These are phyloP conservation scores for Trypanosoma grayi DNA, from an alignment of 208 protist genomes.

Conservation along the genomic window DNA sequence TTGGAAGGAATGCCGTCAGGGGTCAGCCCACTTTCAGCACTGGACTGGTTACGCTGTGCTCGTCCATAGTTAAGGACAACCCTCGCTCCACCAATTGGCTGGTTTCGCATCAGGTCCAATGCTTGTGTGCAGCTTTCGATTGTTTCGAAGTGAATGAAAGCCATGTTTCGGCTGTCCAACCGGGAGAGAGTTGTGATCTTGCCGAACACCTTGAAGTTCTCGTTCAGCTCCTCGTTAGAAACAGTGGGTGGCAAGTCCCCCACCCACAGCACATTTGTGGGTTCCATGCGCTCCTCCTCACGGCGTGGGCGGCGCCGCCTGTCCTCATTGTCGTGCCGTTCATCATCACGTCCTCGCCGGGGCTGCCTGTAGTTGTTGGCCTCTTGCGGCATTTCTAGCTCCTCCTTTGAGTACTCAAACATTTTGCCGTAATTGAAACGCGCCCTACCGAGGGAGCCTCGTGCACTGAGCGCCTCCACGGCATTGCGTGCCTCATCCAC, in stretches of 20 bases:
- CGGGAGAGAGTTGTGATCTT: constrained; percentile 63
- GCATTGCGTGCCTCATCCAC: constrained; percentile 75
- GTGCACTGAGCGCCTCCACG: constrained; percentile 60
- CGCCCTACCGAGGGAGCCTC: constrained; percentile 47
- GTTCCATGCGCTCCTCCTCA: constrained; percentile 51
- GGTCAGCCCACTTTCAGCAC: constrained; percentile 5
- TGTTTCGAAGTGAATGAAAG: constrained; percentile 83
- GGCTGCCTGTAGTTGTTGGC: constrained; percentile 14
- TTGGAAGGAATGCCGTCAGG: constrained; percentile 53
- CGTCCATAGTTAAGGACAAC: constrained; percentile 87
- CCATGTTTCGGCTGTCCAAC: constrained; percentile 66
- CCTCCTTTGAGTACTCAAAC: constrained; percentile 76
- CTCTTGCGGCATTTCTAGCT: constrained; percentile 59
- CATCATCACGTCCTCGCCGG: constrained; percentile 23
- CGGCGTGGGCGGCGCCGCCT: constrained; percentile 44
- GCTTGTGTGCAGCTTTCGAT: constrained; percentile 82
- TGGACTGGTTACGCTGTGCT: constrained; percentile 30
- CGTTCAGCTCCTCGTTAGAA: constrained; percentile 60
- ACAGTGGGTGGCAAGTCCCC: constrained; percentile 71
- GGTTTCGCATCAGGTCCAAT: constrained; percentile 68
- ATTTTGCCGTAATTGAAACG: constrained; percentile 87
- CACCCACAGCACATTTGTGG: constrained; percentile 81
- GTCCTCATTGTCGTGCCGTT: constrained; percentile 22
- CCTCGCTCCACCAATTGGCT: constrained; percentile 62
- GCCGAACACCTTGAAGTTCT: constrained; percentile 81